Base-by-base conservation (phyloP, 768 basidiomycete genomes). In the Tylopilus vinaceipallidus region DNA sequence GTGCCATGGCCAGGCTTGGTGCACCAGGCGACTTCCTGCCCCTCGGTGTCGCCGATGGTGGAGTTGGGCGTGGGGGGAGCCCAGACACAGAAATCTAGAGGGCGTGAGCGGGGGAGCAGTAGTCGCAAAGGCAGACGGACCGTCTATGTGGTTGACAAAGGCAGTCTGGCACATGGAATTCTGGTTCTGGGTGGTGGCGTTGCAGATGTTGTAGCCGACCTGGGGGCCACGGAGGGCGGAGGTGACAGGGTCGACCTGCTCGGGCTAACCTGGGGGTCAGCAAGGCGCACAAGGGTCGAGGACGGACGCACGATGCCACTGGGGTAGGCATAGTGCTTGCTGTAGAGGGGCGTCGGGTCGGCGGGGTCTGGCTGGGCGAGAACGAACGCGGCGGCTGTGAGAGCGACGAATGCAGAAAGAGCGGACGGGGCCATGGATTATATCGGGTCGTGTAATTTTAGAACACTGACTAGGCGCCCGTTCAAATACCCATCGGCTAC, bases 11-110 rank as follows among this genome's bases (percentile, higher is more conserved):
- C 80, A 2, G 75, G 75, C 63, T 84, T 81, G n/a, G 82, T 80
- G 70, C 88, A 93, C 77, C 80, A 93, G 1, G 88, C 81, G 10
- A 92, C 84, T 59, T 81, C 82, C 62, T 81, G 72, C 35, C 77
- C 82, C 62, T 93, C 91, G 3, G 77, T 78, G 51, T 86, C 75
- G 29, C 76, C 84, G 37, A 92, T 82, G 16, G 70, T 65, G 13
- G 76, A 72, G 62, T 80, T 72, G 4, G 77, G 71, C n/a, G 68
- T 66, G 1, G 73, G 56, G 0, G 84, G 78, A 26, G 74, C 82
- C 81, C 83, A 88, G 0, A 88, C 57, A 55, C 86, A 88, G 66
- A 84, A 88, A 59, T 88, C 86, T 88, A 11, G 37, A 22, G 32
- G 9, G 1, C 16, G 27, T 41, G 26, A 53, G 17, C 19, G 7